These are phyloP conservation scores for Leptographium galeiforme DNA, from an alignment of 2,329 filamentous ascomycete genomes.

Conservation along the genomic window DNA sequence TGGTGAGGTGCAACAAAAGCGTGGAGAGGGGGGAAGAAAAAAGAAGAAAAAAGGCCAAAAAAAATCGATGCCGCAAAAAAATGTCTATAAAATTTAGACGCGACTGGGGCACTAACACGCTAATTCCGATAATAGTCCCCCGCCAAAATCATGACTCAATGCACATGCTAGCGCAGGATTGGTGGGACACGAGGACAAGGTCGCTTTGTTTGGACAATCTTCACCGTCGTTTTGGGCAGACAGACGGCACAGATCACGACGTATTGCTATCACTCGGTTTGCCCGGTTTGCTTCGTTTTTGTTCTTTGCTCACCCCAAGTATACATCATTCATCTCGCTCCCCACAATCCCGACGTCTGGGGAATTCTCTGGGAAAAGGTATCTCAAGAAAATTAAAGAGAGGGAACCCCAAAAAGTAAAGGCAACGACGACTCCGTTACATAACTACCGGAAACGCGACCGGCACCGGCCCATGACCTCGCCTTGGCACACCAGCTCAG, in stretches of 20 bases:
- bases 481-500: slow-evolving; percentile 95
- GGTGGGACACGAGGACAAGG: too few relatives aligned
- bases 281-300: too few relatives aligned
- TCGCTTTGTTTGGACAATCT: too few relatives aligned
- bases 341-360: too few relatives aligned
- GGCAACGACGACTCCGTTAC: background rate
- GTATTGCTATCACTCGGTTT: too few relatives aligned
- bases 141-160: background rate
- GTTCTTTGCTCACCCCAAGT: background rate
- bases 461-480: slow-evolving; percentile 98
- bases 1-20: background rate
- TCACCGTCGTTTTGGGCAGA: too few relatives aligned
- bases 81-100: background rate
- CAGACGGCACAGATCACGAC: too few relatives aligned
- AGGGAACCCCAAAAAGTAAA: background rate
- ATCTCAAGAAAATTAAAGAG: background rate
- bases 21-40: slow-evolving; percentile 1
- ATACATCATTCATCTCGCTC: background rate
- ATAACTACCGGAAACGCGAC: slow-evolving; percentile 59
- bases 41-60: background rate
- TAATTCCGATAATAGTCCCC: background rate
- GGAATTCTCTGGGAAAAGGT: background rate
- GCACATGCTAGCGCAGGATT: background rate
- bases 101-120: background rate
- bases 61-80: background rate